These are phyloP conservation scores for Blastobotrys persicus DNA, from an alignment of 1,139 yeast genomes.

Conservation along the genomic window DNA sequence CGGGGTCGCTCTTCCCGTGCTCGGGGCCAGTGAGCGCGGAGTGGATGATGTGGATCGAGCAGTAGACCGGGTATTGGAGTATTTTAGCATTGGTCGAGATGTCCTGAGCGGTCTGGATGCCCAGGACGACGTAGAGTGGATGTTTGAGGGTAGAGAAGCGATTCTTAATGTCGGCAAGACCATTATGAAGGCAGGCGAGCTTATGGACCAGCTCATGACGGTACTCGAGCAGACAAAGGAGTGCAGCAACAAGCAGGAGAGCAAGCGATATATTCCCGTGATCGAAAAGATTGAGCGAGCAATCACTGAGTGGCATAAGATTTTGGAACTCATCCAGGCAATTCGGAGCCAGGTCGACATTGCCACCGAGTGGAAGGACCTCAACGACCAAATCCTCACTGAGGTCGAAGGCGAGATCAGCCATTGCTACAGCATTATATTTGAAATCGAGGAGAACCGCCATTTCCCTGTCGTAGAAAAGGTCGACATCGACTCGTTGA, in stretches of 20 bases:
- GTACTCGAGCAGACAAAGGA: slow-evolving; percentile 35
- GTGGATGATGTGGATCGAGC: slow-evolving; percentile 15
- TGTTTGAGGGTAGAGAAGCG: slow-evolving; percentile 47
- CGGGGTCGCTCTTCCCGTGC: slow-evolving; percentile 17
- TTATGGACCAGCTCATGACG: slow-evolving; percentile 45
- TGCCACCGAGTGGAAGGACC: slow-evolving; percentile 57
- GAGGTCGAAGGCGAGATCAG: slow-evolving; percentile 53
- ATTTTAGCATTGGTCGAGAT: slow-evolving; percentile 24
- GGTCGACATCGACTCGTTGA: slow-evolving; percentile 22
- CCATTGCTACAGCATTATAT: slow-evolving; percentile 41
- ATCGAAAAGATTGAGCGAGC: slow-evolving; percentile 27
- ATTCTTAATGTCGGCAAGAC: slow-evolving; percentile 44
- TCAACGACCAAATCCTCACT: slow-evolving; percentile 50
- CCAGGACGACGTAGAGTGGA: slow-evolving; percentile 44
- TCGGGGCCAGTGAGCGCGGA: slow-evolving; percentile 8
- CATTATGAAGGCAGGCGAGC: slow-evolving; percentile 48
- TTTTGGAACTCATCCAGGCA: slow-evolving; percentile 41
- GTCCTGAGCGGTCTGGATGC: slow-evolving; percentile 26
- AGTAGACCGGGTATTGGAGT: slow-evolving; percentile 24
- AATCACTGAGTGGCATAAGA: slow-evolving; percentile 40
- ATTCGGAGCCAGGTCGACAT: slow-evolving; percentile 51
- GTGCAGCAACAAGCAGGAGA: slow-evolving; percentile 19
- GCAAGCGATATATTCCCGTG: slow-evolving; percentile 15
- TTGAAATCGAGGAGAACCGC: slow-evolving; percentile 35
- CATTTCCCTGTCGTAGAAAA: slow-evolving; percentile 17